These are phyloP conservation scores for Arthrobotrys megalospora DNA, from an alignment of 2,329 filamentous ascomycete species.

Conservation along the genomic window DNA sequence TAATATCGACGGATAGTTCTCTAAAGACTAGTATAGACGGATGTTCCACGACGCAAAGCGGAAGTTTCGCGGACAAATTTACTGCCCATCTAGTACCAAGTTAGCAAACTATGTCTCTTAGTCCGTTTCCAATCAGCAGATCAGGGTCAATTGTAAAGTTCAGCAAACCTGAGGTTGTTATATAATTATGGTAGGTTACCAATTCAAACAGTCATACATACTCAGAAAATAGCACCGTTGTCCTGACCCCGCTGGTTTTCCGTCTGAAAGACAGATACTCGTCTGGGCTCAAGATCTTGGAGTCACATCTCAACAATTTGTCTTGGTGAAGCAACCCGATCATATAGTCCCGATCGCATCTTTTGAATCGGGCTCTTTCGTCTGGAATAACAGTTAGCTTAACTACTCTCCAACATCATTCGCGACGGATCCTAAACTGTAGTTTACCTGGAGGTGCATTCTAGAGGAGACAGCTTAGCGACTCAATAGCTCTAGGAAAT, in stretches of 20 bases:
- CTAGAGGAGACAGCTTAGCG: background rate
- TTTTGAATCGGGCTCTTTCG: slow-evolving; percentile 10
- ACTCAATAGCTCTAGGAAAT: slow-evolving; percentile 38
- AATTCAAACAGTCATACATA: background rate
- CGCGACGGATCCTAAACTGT: too few species aligned
- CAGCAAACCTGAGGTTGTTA: too few species aligned
- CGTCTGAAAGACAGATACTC: slow-evolving; percentile 1
- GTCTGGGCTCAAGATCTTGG: background rate
- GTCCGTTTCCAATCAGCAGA: too few species aligned
- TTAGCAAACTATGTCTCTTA: background rate
- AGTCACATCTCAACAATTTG: background rate
- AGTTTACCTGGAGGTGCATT: background rate
- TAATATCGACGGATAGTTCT: background rate
- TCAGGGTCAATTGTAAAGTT: too few species aligned
- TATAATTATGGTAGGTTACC: too few species aligned
- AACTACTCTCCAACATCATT: background rate
- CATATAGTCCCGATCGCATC: slow-evolving; percentile 14
- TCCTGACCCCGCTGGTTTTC: background rate
- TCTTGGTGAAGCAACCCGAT: slow-evolving; percentile 10
- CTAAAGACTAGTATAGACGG: background rate
- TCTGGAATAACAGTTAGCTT: slow-evolving; percentile 12
- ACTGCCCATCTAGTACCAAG: background rate
- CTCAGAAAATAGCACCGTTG: background rate
- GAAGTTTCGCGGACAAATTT: background rate
- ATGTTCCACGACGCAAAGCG: background rate